Evolutionary conservation across 257 asterid genomes (phyloP), one percentile per base, ranked within the genome.

Genomic region (Dorcoceras hygrometricum): DNA sequence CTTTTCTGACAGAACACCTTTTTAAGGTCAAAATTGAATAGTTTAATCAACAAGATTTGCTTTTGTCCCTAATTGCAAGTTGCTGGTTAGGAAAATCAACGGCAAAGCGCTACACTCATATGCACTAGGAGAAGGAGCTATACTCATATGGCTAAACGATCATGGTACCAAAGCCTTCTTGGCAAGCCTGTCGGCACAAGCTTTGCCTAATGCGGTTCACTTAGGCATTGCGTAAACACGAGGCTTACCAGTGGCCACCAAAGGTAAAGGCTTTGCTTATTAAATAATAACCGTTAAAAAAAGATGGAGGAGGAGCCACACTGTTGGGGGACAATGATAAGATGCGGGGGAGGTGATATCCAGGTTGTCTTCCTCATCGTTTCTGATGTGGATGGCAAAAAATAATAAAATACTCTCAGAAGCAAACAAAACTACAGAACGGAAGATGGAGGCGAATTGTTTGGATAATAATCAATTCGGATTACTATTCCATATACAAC

Each of bases 301-400:
- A n/a, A n/a, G n/a, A n/a, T n/a, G n/a, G n/a, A n/a, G n/a, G n/a
- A n/a, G n/a, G n/a, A n/a, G n/a, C n/a, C n/a, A n/a, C n/a, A n/a
- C n/a, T n/a, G n/a, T n/a, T n/a, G 20, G 53, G 53, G 3, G 2
- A 16, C 78, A 72, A 78, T 71, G 78, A 63, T 65, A 59, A 71
- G 23, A 64, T 73, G 63, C 63, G 61, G 54, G 68, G 68, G 58
- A 76, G 19, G 62, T 73, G 46, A 67, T 65, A 48, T 16, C 70
- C 77, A 62, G 28, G 22, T 63, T 53, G 57, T 68, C 54, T 67
- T 63, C 66, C 55, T 56, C 66, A 56, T 59, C 54, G 34, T 59
- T 64, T 71, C 77, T 78, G 67, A 71, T 46, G 57, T 57, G 68
- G 72, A 67, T 69, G 67, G 46, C 19, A 20, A n/a, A 64, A 51